Evolutionary conservation across 805 yeast species (phyloP).

Genomic region (Blastobotrys peoriensis): DNA sequence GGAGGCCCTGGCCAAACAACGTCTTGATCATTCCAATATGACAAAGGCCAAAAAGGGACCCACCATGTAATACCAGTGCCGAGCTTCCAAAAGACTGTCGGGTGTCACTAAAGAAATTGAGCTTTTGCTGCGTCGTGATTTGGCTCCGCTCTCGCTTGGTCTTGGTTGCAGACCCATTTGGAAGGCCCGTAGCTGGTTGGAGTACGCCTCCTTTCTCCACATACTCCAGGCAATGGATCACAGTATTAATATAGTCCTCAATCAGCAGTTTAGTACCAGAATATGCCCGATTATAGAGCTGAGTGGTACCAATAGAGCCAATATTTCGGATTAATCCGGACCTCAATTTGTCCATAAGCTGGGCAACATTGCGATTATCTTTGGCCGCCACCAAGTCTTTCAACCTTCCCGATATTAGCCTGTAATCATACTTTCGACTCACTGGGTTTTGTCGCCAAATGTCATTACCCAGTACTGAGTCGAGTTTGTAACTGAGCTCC

Average conservation of each 20-base stretch:
- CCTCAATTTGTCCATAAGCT: constrained; percentile 60
- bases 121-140: constrained; percentile 41
- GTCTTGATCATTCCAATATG: constrained; percentile 91
- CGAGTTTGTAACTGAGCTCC: constrained; percentile 38
- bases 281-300: constrained; percentile 72
- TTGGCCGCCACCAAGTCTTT: constrained; percentile 58
- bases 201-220: constrained; percentile 37
- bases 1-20: constrained; percentile 60
- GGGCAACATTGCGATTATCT: constrained; percentile 47
- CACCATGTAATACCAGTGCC: constrained; percentile 89
- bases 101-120: constrained; percentile 78
- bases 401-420: constrained; percentile 69
- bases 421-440: constrained; percentile 76
- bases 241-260: constrained; percentile 79
- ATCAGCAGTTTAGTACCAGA: constrained; percentile 85
- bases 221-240: constrained; percentile 58
- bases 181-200: background rate
- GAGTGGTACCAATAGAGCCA: constrained; percentile 80
- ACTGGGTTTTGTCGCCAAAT: constrained; percentile 75
- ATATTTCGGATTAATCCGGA: constrained; percentile 84
- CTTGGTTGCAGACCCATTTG: constrained; percentile 2
- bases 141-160: constrained; percentile 2
- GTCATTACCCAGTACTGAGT: constrained; percentile 34
- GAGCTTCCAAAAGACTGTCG: constrained; percentile 86
- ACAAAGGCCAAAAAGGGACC: constrained; percentile 88